Base-by-base conservation (phyloP, 2,329 filamentous ascomycete species). In the Teratosphaeria zuluensis region DNA sequence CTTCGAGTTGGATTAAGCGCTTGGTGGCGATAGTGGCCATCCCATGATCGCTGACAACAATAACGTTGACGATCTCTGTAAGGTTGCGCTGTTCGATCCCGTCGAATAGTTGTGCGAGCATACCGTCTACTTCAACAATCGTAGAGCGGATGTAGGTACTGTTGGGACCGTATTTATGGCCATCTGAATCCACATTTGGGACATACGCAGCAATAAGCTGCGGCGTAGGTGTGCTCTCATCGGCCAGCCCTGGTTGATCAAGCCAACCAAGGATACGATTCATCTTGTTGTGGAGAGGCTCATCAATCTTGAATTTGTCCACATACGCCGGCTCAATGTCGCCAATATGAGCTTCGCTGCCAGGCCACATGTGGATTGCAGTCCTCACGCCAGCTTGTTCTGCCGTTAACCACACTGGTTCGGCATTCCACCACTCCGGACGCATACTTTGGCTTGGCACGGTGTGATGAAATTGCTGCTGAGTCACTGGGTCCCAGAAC, bases 341-440 rank as follows among this genome's bases (percentile, higher is more conserved):
- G 12, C 84, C 80, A 61, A 95, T 88, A 71, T 90, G 86, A 5
- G 92, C 92, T 75, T 99, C 94, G 21, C 52, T 53, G 1, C 94
- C 94, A 1, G 94, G 94, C 94, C 94, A 99, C 94, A 99, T 99
- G 72, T 99, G 94, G 30, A 99, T 85, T 0, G 90, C 94, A 32
- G 86, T 85, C 58, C 84, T 83, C 33, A 95, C 79, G 5, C 88
- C 88, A 65, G 90, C 87, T 59, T 83, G 84, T 76, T 97, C 94
- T 4, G 92, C 92, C 1, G 92, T 95, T 30, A 88, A 87, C 94
- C 94, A 99, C 32, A 99, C 80, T 0, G 94, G 94, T 71, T 97
- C 91, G 2, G 91, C 94, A n/a, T 21, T 19, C 92, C 94, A 99
- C 92, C 94, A 99, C 70, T 92, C 90, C 0, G 89, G 79, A 64